phyloP scores from a whole-genome alignment of 2,329 filamentous ascomycete genomes.

The Neofusicoccum umdonicola region DNA sequence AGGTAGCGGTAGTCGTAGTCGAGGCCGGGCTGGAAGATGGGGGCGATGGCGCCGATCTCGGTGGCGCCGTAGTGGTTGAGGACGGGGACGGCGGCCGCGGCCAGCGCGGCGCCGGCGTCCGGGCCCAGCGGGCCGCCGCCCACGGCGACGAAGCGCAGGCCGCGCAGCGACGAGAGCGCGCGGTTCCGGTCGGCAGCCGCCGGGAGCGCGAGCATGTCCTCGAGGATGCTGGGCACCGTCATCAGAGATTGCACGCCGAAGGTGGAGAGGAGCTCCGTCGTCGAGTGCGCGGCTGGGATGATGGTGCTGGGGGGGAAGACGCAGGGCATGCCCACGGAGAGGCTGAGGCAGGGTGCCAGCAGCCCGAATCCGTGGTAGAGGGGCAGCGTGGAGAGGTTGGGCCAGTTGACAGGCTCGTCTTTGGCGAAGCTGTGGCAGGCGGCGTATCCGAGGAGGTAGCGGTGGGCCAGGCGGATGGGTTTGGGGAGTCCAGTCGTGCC shows the following conservation, averaged over 20 bases:
- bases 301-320: slow-evolving; percentile 26
- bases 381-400: slow-evolving; percentile 35
- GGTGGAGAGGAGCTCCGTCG: slow-evolving; percentile 25
- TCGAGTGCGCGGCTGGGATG: slow-evolving; percentile 26
- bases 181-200: neutral
- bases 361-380: slow-evolving; percentile 38
- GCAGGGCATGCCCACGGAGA: slow-evolving; percentile 30
- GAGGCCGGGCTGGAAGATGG: slow-evolving; percentile 30
- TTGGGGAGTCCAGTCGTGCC: slow-evolving; percentile 39
- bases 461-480: slow-evolving; percentile 32
- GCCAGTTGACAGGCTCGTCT: slow-evolving; percentile 13
- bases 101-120: slow-evolving; percentile 25
- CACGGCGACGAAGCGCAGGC: slow-evolving; percentile 30
- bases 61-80: slow-evolving; percentile 39
- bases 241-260: slow-evolving; percentile 27
- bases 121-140: slow-evolving; percentile 34
- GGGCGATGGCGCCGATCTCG: slow-evolving; percentile 35
- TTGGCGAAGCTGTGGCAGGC: slow-evolving; percentile 21
- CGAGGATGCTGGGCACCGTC: slow-evolving; percentile 37
- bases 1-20: slow-evolving; percentile 36
- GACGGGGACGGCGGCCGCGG: slow-evolving; percentile 26
- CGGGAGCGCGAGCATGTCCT: slow-evolving; percentile 28
- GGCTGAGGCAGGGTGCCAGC: slow-evolving; percentile 31
- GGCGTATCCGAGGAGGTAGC: slow-evolving; percentile 29
- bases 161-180: slow-evolving; percentile 17